Conservation (phyloP, 208 protist genomes). For the Vickermania ingenoplastis region DNA sequence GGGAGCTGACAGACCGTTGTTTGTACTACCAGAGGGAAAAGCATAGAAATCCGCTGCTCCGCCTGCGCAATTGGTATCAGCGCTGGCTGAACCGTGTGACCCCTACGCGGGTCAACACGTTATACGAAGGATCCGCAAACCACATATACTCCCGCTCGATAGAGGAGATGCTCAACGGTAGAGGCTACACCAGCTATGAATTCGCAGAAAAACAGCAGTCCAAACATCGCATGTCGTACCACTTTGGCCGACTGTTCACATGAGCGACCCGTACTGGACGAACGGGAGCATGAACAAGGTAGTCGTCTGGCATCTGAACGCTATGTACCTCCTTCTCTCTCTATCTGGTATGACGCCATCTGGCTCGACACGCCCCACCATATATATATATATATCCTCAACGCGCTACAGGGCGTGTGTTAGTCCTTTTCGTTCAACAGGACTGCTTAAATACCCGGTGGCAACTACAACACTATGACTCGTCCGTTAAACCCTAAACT, state of each 20-base stretch:
- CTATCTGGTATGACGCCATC: too few species aligned
- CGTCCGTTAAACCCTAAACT: too few species aligned
- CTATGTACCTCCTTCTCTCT: too few species aligned
- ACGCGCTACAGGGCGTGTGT: too few species aligned
- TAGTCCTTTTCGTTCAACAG: too few species aligned
- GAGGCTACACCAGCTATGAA: constrained; percentile 84
- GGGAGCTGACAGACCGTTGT: constrained; percentile 74
- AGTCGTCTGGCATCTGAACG: too few species aligned
- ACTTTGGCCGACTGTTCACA: constrained; percentile 77
- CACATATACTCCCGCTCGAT: constrained; percentile 78
- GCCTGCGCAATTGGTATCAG: constrained; percentile 76
- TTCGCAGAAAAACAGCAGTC: constrained; percentile 84
- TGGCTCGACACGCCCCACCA: too few species aligned
- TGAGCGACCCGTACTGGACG: too few species aligned
- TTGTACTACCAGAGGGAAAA: constrained; percentile 79
- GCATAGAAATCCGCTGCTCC: constrained; percentile 66
- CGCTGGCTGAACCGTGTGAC: constrained; percentile 50
- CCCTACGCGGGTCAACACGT: constrained; percentile 51
- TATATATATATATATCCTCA: too few species aligned
- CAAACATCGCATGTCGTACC: constrained; percentile 71
- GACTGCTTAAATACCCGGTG: too few species aligned
- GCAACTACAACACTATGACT: too few species aligned
- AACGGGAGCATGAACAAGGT: too few species aligned
- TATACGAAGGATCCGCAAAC: constrained; percentile 72
- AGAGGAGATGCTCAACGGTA: constrained; percentile 82